Conservation (phyloP, 108 stramenopile genomes). For the Mediolabrus comicus region DNA sequence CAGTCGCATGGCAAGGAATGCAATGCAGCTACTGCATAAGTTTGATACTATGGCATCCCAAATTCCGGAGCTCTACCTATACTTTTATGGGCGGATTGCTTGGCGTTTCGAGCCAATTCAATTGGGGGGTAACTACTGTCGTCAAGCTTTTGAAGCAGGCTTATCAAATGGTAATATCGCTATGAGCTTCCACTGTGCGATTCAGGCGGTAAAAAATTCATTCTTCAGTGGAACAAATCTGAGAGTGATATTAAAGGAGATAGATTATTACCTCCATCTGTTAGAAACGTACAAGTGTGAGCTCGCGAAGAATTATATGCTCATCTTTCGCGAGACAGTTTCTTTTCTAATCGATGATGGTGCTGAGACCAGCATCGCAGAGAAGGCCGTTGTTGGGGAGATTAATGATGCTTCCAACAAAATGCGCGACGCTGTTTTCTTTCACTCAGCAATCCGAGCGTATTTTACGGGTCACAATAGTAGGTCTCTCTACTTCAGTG, state of each 20-base stretch:
- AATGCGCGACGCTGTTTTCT: neutral
- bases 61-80: neutral
- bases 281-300: neutral
- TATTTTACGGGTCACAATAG: conserved; percentile 17
- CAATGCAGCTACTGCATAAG: neutral
- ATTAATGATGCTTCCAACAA: neutral
- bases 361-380: neutral
- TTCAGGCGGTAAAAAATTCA: neutral
- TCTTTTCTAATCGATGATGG: conserved; percentile 6
- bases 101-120: neutral
- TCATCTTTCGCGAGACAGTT: conserved; percentile 21
- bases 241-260: conserved; percentile 5
- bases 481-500: neutral
- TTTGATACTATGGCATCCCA: neutral
- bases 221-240: conserved; percentile 17
- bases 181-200: neutral
- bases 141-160: conserved; percentile 11
- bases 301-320: neutral
- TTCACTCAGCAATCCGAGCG: conserved; percentile 3
- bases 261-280: conserved; percentile 23
- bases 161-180: conserved; percentile 10
- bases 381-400: neutral
- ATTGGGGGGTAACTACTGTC: neutral
- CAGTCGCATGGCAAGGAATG: neutral
- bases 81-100: neutral